Evolutionary conservation across 108 stramenopile genomes (phyloP).

Genomic region (Fragilaria radians): DNA sequence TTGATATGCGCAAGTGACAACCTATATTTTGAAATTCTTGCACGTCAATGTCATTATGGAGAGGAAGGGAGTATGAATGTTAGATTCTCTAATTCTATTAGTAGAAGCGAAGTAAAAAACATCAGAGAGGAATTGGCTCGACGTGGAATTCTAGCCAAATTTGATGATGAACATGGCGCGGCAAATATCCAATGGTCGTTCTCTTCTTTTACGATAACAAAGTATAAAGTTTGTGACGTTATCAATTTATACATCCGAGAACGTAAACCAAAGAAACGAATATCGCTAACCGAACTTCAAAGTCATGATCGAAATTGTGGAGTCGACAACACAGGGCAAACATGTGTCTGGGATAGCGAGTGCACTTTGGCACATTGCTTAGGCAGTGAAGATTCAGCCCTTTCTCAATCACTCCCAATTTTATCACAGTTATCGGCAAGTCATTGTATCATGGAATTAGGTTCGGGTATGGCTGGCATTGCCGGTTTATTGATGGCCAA

Average conservation of each 20-base stretch:
- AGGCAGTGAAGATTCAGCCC: not conserved
- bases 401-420: not conserved
- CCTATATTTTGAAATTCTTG: not conserved
- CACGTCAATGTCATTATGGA: not conserved
- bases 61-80: not conserved
- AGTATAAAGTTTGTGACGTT: not conserved
- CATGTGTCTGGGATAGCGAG: slow-evolving; percentile 80
- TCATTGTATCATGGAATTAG: slow-evolving; percentile 9
- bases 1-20: too few relatives aligned
- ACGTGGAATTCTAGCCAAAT: not conserved
- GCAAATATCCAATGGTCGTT: not conserved
- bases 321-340: slow-evolving; percentile 78
- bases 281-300: slow-evolving; percentile 23
- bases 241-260: slow-evolving; percentile 20
- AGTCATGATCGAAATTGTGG: slow-evolving; percentile 46
- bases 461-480: slow-evolving; percentile 67
- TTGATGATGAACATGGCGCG: not conserved
- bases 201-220: not conserved
- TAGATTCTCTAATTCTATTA: not conserved
- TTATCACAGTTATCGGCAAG: not conserved
- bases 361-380: slow-evolving; percentile 33
- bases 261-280: slow-evolving; percentile 12
- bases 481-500: slow-evolving; percentile 40
- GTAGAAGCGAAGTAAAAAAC: not conserved
- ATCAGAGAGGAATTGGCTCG: slow-evolving; percentile 2